Evolutionary conservation across 2,329 filamentous ascomycete species (phyloP).

Genomic region (Trichoderma cornu-damae): DNA sequence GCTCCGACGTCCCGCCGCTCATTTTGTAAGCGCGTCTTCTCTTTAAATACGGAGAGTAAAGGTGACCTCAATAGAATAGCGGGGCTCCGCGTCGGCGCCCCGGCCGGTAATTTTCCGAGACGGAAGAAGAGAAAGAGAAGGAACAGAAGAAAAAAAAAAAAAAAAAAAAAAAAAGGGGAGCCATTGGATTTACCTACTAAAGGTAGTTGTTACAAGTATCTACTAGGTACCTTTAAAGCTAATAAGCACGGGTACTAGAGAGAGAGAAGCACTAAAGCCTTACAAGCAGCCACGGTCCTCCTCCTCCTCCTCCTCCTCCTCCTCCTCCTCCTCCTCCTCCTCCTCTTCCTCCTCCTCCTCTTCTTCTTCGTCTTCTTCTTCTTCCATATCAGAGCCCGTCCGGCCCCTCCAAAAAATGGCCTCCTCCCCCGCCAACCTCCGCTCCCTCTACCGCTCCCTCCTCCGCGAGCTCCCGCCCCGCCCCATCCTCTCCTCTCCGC

Average conservation of each 20-base stretch:
- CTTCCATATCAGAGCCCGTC: background rate
- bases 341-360: background rate
- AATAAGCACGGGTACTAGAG: too few species aligned
- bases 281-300: too few species aligned
- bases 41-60: background rate
- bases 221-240: too few species aligned
- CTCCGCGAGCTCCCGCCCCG: slow-evolving; percentile 83
- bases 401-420: slow-evolving; percentile 26
- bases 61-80: background rate
- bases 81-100: slow-evolving; percentile 6
- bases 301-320: too few species aligned
- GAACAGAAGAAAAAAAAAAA: background rate
- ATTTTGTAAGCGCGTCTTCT: background rate
- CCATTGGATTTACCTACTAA: too few species aligned
- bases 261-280: too few species aligned
- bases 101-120: slow-evolving; percentile 13
- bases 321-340: too few species aligned
- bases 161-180: background rate
- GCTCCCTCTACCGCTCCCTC: slow-evolving; percentile 79
- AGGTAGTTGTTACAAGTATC: too few species aligned
- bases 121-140: background rate
- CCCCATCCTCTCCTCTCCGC: slow-evolving; percentile 48
- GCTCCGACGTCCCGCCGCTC: slow-evolving; percentile 11
- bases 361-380: background rate
- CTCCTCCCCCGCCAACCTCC: slow-evolving; percentile 48